Evolutionary conservation across 768 basidiomycete genomes (phyloP), one percentile per base, ranked within the genome.

Genomic region (Porphyrellus cyaneotinctus): DNA sequence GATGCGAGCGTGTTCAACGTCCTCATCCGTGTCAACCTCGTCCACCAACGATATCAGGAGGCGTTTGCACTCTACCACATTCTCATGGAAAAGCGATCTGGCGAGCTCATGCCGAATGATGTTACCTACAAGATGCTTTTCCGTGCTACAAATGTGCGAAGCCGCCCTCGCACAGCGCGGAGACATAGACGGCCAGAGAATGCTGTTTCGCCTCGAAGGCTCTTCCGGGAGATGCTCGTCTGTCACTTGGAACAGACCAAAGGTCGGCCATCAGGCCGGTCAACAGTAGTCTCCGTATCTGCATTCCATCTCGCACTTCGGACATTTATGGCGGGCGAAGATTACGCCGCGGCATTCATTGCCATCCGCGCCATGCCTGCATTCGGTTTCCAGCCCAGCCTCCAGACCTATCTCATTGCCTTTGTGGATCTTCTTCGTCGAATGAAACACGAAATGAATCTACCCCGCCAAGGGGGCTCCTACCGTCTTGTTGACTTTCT

Each of bases 321-420:
- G n/a, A 66, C 73, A 0, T 78, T 80, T 56, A 62, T 83, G 49
- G 62, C 61, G 0, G 58, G 64, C 11, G 65, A 67, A 3, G 82
- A 83, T 64, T 82, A 79, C 52, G 63, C 76, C 12, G 81, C 70
- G 1, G 79, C 78, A 1, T 72, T 72, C 54, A 59, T 77, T 42
- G 65, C 66, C 17, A 51, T 83, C 10, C 66, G 64, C 22, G 56
- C 71, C 10, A 69, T 74, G 49, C 35, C 43, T 15, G 44, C 53
- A 0, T 63, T 72, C 31, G 61, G 64, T 2, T 60, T 76, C 13
- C 57, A 58, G 1, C 59, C 74, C 13, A 72, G 70, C 30, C 57
- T 70, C 8, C 66, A 64, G 38, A 73, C 72, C 2, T 81, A 79
- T 54, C 67, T 67, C 36, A 64, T 71, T 15, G 68, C 78, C 30